Conservation (phyloP, 139 green algal genomes). For the Desmodesmus armatus region DNA sequence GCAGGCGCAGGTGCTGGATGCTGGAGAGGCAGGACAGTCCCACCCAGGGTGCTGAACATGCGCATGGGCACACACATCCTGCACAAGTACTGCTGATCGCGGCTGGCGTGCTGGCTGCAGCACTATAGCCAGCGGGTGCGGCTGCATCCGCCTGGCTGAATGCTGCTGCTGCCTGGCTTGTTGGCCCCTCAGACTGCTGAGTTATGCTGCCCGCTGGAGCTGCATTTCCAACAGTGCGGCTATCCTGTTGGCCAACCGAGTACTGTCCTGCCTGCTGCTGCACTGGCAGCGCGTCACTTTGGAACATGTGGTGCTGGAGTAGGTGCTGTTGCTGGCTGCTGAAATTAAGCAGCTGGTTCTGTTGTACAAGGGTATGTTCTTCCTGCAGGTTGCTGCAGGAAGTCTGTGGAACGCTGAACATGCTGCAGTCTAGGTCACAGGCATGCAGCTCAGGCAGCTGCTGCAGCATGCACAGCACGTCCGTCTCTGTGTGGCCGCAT, state of each 20-base stretch:
- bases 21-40: too few relatives aligned
- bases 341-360: neutral
- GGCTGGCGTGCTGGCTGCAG: too few relatives aligned
- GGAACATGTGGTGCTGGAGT: neutral
- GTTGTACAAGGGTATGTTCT: too few relatives aligned
- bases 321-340: neutral
- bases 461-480: slow-evolving; percentile 12
- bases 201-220: neutral
- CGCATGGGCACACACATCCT: too few relatives aligned
- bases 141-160: neutral
- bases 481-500: neutral
- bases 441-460: slow-evolving; percentile 3
- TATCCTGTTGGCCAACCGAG: too few relatives aligned
- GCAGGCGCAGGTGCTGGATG: neutral
- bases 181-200: neutral
- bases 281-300: neutral
- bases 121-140: too few relatives aligned
- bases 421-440: slow-evolving; percentile 16
- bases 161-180: slow-evolving; percentile 14
- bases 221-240: too few relatives aligned
- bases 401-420: neutral
- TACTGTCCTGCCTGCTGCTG: too few relatives aligned
- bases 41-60: too few relatives aligned
- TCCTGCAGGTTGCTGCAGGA: neutral
- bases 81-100: too few relatives aligned